phyloP scores from a whole-genome alignment of 805 yeast genomes.

The Pichia cephalocereana region DNA sequence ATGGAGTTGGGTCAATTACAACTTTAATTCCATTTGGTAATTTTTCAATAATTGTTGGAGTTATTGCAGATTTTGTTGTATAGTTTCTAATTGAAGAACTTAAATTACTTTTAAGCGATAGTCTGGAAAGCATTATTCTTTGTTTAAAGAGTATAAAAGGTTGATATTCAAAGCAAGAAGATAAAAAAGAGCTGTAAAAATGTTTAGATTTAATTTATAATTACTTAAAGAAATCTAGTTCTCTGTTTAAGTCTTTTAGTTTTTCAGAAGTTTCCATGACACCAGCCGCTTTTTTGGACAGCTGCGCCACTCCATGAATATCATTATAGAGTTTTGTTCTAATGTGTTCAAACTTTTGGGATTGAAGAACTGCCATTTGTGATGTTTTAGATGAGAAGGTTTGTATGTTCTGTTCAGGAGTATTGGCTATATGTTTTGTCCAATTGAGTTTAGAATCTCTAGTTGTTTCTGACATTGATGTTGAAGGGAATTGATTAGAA shows the following conservation, averaged over 20 bases:
- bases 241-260: not conserved
- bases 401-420: not conserved
- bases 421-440: not conserved
- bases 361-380: not conserved
- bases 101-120: not conserved
- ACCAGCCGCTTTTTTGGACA: not conserved
- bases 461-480: no score
- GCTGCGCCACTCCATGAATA: not conserved
- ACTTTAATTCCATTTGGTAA: conserved; percentile 72
- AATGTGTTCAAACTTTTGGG: not conserved
- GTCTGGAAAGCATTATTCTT: not conserved
- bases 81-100: not conserved
- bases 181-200: not conserved
- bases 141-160: not conserved
- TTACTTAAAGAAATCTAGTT: not conserved
- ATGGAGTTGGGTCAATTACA: conserved; percentile 78
- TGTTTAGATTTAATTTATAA: not conserved
- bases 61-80: not conserved
- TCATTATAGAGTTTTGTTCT: not conserved
- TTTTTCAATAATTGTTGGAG: conserved; percentile 24
- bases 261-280: not conserved
- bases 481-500: no score
- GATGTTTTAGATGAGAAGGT: not conserved
- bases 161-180: not conserved
- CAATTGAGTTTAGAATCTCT: not conserved